Percentiles rank a stretch among this genome's conserved stretches.
These are phyloP conservation scores for Claviceps monticola DNA, from an alignment of 2,329 filamentous ascomycete species.

Conservation along the genomic window DNA sequence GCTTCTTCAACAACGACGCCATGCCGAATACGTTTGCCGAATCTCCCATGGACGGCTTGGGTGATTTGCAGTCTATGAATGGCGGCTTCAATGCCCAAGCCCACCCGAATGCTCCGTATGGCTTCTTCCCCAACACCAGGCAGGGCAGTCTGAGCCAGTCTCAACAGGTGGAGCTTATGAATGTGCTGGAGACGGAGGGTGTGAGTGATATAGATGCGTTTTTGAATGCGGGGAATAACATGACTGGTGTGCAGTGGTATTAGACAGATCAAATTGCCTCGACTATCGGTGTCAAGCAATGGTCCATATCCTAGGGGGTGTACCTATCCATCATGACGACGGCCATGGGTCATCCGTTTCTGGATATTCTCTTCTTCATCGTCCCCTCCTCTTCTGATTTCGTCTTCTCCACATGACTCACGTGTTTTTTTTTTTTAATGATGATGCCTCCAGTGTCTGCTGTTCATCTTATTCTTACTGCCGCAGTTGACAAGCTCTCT, in stretches of 20 bases:
- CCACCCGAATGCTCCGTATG: conserved; percentile 9
- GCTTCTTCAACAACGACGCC: conserved; percentile 26
- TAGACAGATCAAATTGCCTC: conserved; percentile 6
- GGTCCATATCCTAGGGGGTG: no score
- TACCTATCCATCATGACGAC: no score
- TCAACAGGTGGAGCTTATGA: conserved; percentile 74
- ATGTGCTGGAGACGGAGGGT: conserved; percentile 58
- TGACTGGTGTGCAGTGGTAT: conserved; percentile 20
- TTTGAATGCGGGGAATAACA: conserved; percentile 27
- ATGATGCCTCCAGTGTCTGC: no score
- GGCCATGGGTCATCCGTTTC: no score
- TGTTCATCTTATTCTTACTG: no score
- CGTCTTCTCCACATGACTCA: no score
- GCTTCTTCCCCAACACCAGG: conserved; percentile 32
- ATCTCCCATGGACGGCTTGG: conserved; percentile 15
- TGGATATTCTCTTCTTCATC: no score
- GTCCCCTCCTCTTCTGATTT: no score
- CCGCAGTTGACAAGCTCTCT: no score
- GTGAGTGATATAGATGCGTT: conserved; percentile 48
- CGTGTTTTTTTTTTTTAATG: no score
- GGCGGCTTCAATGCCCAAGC: conserved; percentile 11
- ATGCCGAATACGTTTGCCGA: conserved; percentile 18
- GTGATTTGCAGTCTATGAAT: conserved; percentile 16
- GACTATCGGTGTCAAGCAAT: no score
- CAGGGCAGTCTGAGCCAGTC: conserved; percentile 63